phyloP scores from a whole-genome alignment of 2,329 filamentous ascomycete species.

The Gaeumannomyces sp. region DNA sequence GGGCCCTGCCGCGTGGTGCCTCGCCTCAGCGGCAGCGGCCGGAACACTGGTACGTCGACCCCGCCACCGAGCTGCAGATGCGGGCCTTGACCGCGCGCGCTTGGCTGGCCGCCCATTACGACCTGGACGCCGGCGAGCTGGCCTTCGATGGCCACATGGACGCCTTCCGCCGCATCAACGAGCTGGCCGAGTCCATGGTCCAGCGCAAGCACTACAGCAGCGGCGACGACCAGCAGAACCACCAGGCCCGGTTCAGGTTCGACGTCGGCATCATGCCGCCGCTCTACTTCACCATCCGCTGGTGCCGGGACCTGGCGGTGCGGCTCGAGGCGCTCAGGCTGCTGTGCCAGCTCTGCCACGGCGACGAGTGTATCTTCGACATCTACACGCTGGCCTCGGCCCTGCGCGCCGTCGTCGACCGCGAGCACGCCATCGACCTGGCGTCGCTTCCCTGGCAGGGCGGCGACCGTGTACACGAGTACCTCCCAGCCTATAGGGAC shows the following conservation, averaged over 20 bases:
- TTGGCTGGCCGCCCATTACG: slow-evolving; percentile 25
- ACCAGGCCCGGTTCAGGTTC: slow-evolving; percentile 30
- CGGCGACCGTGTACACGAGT: not conserved
- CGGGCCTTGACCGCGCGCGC: slow-evolving; percentile 29
- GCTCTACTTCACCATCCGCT: slow-evolving; percentile 33
- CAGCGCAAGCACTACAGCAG: not conserved
- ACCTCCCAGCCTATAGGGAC: not conserved
- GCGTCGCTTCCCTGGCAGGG: slow-evolving; percentile 5
- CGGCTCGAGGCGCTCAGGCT: slow-evolving; percentile 32
- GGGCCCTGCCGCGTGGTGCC: not conserved
- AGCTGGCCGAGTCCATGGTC: slow-evolving; percentile 25
- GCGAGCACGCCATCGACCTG: slow-evolving; percentile 28
- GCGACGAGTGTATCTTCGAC: slow-evolving; percentile 35
- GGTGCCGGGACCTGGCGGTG: slow-evolving; percentile 35
- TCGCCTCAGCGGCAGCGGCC: not conserved
- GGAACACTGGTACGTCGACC: slow-evolving; percentile 13
- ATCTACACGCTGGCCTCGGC: slow-evolving; percentile 25
- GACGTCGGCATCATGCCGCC: slow-evolving; percentile 36
- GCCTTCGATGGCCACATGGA: slow-evolving; percentile 29
- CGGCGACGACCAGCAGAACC: not conserved
- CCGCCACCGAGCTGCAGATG: slow-evolving; percentile 26
- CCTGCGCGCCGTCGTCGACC: slow-evolving; percentile 25
- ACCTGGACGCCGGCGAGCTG: slow-evolving; percentile 25
- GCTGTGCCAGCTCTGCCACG: slow-evolving; percentile 22
- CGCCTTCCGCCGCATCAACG: slow-evolving; percentile 31